These are phyloP conservation scores for Leptomonas pyrrhocoris DNA, from an alignment of 208 protist species.

Conservation along the genomic window DNA sequence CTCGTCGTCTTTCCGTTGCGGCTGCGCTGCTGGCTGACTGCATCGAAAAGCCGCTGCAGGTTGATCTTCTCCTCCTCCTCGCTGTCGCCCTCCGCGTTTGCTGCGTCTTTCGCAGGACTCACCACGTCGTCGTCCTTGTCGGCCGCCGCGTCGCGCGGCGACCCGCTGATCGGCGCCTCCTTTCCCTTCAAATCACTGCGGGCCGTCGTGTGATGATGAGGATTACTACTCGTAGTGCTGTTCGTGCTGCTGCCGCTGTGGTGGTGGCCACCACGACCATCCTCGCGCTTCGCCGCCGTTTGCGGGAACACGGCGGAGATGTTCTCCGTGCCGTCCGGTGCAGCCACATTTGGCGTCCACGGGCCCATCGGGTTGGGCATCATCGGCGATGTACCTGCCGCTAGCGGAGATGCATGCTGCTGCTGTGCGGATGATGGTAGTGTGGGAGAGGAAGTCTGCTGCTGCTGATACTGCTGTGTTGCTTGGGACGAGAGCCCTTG, in stretches of 20 bases:
- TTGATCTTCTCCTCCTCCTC: conserved; percentile 31
- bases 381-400: background rate
- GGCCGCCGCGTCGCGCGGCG: background rate
- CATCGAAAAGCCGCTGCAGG: conserved; percentile 29
- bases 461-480: conserved; percentile 13
- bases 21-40: conserved; percentile 9
- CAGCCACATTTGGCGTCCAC: conserved; percentile 31
- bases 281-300: conserved; percentile 27
- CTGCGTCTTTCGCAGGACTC: background rate
- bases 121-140: conserved; percentile 15
- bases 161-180: too few species aligned
- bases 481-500: background rate
- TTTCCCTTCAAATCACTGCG: too few species aligned
- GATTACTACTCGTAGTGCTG: background rate
- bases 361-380: conserved; percentile 9
- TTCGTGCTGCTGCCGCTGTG: background rate
- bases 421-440: background rate
- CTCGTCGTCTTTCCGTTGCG: background rate
- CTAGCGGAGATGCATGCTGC: background rate
- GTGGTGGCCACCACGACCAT: background rate
- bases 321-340: conserved; percentile 10
- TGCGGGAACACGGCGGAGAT: conserved; percentile 24
- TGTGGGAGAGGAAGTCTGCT: background rate
- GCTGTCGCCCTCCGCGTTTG: background rate
- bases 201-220: too few species aligned